Base-by-base conservation (phyloP, 1,139 yeast species). In the Taphrina flavorubra region DNA sequence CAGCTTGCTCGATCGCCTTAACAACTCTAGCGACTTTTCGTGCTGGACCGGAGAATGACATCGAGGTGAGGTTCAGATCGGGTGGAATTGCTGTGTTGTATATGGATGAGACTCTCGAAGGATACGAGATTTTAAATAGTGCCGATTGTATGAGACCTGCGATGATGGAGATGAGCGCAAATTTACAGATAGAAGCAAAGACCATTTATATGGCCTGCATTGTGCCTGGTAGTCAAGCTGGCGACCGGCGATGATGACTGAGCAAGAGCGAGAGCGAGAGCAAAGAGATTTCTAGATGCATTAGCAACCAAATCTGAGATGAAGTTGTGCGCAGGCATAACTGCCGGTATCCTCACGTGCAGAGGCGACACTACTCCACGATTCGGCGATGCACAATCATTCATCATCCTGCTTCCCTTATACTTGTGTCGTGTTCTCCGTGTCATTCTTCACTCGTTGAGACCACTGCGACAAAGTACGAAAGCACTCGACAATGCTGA, bases 1-100 rank as follows among this genome's bases (percentile, higher is more conserved):
- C 97, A 18, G 88, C 82, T 77, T 89, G 92, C 75, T 90, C 92
- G 65, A 84, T 75, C 40, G 95, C 94, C 70, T 84, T 79, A 72
- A 90, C 82, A 61, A 84, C 81, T 75, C 85, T 86, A 57, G 83
- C 78, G 71, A 90, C 83, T 11, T 87, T 78, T 82, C 94, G 84
- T 25, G 74, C 75, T 66, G 58, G 56, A 14, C 60, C 60, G 1
- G 60, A 20, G 60, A 56, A 56, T 7, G 60, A 56, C 60, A 56
- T 56, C 31, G 13, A 6, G 14, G 58, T n/a, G 42, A 20, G 11
- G n/a, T 49, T 49, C 36, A 25, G 31, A 16, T 1, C 6, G 3
- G 53, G 36, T 49, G 34, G 8, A 1, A 11, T 3, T 49, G 53
- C 13, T 49, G 37, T 20, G 16, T 49, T 7, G 53, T 1, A n/a